phyloP scores from a whole-genome alignment of 495 filamentous ascomycete species.

The Daldinia loculata region DNA sequence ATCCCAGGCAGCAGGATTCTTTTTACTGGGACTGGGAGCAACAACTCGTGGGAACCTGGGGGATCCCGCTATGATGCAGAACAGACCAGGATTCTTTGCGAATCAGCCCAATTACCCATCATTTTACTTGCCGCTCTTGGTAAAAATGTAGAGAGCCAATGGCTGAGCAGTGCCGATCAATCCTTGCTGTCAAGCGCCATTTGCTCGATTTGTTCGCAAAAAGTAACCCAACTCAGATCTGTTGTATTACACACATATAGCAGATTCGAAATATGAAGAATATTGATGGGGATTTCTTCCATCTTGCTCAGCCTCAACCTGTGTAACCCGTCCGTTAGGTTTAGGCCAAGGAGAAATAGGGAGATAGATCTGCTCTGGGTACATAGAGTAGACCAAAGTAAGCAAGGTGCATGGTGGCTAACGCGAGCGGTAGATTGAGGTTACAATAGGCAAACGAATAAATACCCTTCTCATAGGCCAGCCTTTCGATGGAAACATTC shows the following conservation, averaged over 20 bases:
- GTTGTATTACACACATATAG: background rate
- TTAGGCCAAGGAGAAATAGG: background rate
- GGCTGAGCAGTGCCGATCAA: constrained; percentile 20
- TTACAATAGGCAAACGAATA: constrained; percentile 30
- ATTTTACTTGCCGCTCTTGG: constrained; percentile 10
- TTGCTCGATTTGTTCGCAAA: background rate
- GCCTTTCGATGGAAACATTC: background rate
- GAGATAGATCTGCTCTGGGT: background rate
- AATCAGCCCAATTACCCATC: background rate
- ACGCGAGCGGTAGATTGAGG: background rate
- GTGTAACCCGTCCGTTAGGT: background rate
- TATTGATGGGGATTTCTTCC: background rate
- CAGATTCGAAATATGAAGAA: constrained; percentile 16
- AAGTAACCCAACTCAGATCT: background rate
- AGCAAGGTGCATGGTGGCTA: background rate
- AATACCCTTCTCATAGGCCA: constrained; percentile 21
- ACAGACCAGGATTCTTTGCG: constrained; percentile 8
- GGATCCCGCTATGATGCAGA: constrained; percentile 2
- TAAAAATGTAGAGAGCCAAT: constrained; percentile 10
- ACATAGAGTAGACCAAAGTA: background rate
- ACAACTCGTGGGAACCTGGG: constrained; percentile 9
- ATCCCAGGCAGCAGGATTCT: constrained; percentile 28
- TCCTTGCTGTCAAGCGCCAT: background rate
- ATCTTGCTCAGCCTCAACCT: constrained; percentile 2
- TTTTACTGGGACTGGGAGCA: constrained; percentile 25